Conservation (phyloP, 2,329 filamentous ascomycete species). For the Coniochaeta hoffmannii region DNA sequence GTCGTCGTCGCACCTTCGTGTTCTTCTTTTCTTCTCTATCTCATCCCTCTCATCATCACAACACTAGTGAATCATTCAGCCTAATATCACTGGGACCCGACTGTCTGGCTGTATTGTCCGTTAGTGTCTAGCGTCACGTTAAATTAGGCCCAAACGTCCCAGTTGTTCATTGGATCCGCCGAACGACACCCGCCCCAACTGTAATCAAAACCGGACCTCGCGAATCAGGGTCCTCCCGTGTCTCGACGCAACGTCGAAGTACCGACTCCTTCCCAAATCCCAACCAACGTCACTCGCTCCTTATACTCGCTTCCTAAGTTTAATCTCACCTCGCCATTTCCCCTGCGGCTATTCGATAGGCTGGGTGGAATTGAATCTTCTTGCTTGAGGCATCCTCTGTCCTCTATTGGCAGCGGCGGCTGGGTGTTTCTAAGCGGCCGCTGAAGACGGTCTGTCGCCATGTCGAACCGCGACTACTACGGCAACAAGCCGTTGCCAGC, state of each 20-base stretch:
- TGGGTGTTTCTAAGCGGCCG: not conserved
- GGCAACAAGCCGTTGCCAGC: slow-evolving; percentile 28
- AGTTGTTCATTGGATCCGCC: not conserved
- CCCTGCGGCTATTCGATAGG: not conserved
- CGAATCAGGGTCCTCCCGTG: not conserved
- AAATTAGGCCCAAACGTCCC: not conserved
- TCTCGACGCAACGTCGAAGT: not conserved
- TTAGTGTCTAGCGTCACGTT: not conserved
- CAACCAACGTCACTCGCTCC: not conserved
- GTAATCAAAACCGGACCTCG: not conserved
- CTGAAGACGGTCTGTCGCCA: slow-evolving; percentile 18
- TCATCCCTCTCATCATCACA: not conserved
- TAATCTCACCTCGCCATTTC: not conserved
- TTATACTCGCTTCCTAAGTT: not conserved
- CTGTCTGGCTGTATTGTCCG: not conserved
- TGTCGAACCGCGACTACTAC: slow-evolving; percentile 64
- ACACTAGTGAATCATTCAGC: not conserved
- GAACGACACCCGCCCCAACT: not conserved
- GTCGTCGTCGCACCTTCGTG: not conserved
- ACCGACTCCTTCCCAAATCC: not conserved
- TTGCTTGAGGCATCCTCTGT: not conserved
- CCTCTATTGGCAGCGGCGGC: not conserved
- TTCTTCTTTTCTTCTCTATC: not conserved
- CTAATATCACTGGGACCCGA: not conserved
- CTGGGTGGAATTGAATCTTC: not conserved